Evolutionary conservation across 176 grass and related monocot genomes (phyloP), one percentile per base, ranked within the genome.

Genomic region (Chloris gayana): DNA sequence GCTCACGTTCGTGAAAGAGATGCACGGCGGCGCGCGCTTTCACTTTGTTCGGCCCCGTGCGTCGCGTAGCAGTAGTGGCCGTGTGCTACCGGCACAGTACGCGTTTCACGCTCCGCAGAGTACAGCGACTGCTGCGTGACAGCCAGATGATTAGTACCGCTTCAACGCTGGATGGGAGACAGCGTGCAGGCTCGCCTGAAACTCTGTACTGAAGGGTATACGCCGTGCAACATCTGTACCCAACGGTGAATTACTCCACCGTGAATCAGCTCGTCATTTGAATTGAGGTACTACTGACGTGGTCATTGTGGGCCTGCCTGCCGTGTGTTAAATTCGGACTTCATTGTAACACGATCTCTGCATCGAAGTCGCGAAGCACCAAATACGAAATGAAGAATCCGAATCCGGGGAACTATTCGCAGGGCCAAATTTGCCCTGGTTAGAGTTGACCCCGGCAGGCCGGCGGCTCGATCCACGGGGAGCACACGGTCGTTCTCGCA

Each of bases 391-490:
- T 37, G 11, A 53, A 6, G 3, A 38, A 18, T 0, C 47, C 25
- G 7, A 44, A 80, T 31, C 46, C 24, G 51, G 38, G 4, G 1
- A 54, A 74, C 75, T 68, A 11, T 83, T 72, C 59, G 73, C 50
- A 50, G 12, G 30, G 69, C 42, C 86, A 80, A 67, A 75, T n/a
- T 33, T 51, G 50, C 50, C 61, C 69, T 69, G 75, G 75, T 51
- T 51, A 7, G 78, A 79, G 86, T 88, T 84, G 81, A 88, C 75
- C 50, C 19, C 18, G 18, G 19, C 50, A 54, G 46, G 13, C 29
- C 65, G 42, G 47, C 60, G 26, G 68, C 42, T 30, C 67, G 32
- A 83, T 49, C 37, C 46, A 5, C 6, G 22, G 38, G 62, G 86
- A 41, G 58, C 86, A 88, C 19, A 9, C 71, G 31, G 25, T 31